phyloP scores from a whole-genome alignment of 208 protist genomes.

The Leishmania arabica region DNA sequence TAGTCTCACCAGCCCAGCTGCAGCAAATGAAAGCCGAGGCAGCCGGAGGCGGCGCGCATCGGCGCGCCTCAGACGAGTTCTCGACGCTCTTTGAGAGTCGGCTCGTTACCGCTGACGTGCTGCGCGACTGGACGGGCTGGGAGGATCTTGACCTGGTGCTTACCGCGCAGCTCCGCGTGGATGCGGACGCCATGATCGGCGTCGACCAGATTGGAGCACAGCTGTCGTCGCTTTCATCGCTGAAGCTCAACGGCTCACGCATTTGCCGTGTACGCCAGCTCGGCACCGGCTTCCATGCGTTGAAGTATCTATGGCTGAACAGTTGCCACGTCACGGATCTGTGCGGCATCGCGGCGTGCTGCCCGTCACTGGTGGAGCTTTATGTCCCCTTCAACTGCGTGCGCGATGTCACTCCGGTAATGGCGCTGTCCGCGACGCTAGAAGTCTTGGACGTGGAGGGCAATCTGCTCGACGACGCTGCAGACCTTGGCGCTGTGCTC shows the following conservation, averaged over 20 bases:
- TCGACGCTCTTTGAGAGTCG: conserved; percentile 24
- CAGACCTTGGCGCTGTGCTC: conserved; percentile 36
- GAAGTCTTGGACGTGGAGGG: conserved; percentile 88
- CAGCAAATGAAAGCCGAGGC: conserved; percentile 7
- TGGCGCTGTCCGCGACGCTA: conserved; percentile 67
- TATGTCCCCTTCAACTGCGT: conserved; percentile 89
- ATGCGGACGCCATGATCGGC: conserved; percentile 56
- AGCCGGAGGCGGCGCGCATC: neutral
- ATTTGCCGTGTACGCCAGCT: conserved; percentile 74
- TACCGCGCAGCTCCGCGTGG: conserved; percentile 64
- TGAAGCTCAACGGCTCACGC: conserved; percentile 68
- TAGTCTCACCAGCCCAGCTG: conserved; percentile 2
- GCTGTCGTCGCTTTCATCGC: conserved; percentile 60
- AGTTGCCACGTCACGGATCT: conserved; percentile 69
- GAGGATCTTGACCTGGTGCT: conserved; percentile 76
- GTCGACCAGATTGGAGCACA: conserved; percentile 56
- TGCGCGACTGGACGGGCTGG: conserved; percentile 76
- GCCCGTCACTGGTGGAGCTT: conserved; percentile 70
- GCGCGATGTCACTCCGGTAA: conserved; percentile 53
- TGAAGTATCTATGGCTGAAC: conserved; percentile 82
- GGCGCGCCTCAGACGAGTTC: neutral
- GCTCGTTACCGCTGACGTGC: conserved; percentile 58
- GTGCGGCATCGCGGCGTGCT: conserved; percentile 65
- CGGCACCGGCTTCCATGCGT: conserved; percentile 53
- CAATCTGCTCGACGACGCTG: conserved; percentile 62